phyloP scores from a whole-genome alignment of 2,329 filamentous ascomycete species.

The Dothistroma pini region DNA sequence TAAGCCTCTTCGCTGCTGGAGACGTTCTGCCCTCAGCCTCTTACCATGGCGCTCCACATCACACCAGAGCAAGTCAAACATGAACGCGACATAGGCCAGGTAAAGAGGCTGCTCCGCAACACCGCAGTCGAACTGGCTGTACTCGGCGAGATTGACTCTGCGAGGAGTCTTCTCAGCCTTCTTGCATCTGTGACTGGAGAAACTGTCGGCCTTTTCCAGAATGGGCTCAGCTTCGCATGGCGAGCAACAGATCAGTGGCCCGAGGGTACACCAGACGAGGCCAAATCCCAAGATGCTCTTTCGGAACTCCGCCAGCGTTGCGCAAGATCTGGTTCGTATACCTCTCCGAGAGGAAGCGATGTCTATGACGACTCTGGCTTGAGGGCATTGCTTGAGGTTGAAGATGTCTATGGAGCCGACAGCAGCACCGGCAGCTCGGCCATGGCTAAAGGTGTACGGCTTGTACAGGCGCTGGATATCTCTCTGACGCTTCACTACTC shows the following conservation, averaged over 20 bases:
- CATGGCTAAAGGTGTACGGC: slow-evolving; percentile 2
- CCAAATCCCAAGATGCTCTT: neutral
- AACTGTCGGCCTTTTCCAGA: neutral
- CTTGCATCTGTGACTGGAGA: neutral
- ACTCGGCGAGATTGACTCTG: neutral
- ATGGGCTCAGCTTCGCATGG: slow-evolving; percentile 3
- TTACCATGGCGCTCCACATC: neutral
- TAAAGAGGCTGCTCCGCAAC: neutral
- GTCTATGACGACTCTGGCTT: neutral
- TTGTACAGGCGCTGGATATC: slow-evolving; percentile 6
- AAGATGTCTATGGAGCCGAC: neutral
- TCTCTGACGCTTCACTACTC: slow-evolving; percentile 2
- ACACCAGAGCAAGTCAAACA: neutral
- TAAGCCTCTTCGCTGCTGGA: neutral
- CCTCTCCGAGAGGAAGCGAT: neutral
- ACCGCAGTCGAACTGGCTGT: neutral
- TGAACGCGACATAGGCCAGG: neutral
- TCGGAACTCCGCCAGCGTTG: neutral
- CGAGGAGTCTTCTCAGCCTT: neutral
- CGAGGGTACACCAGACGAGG: neutral
- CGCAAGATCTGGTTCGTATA: neutral
- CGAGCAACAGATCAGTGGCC: neutral
- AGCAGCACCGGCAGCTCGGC: neutral
- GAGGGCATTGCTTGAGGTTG: neutral
- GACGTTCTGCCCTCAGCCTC: neutral